Percentiles rank a stretch among this genome's conserved stretches.
These are phyloP conservation scores for Alnus glutinosa DNA, from an alignment of 306 rosid genomes.

Conservation along the genomic window DNA sequence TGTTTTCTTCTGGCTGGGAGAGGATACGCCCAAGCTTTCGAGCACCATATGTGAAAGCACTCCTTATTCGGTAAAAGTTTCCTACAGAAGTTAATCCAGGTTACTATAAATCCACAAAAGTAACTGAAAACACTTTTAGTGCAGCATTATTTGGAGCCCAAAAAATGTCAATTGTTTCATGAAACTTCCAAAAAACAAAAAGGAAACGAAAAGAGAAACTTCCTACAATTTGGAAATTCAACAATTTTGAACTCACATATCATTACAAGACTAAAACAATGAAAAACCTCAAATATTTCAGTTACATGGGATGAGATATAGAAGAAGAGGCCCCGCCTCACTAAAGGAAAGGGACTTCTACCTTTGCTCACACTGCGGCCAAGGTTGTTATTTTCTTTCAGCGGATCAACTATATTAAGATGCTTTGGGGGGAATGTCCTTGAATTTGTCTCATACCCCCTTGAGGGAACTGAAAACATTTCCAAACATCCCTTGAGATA, in stretches of 20 bases:
- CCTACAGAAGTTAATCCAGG: conserved; percentile 35
- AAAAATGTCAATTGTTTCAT: not conserved
- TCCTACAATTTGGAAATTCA: not conserved
- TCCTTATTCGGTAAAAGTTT: conserved; percentile 53
- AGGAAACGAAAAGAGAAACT: not conserved
- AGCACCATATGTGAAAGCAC: conserved; percentile 61
- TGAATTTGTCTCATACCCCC: conserved; percentile 32
- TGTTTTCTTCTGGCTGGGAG: conserved; percentile 40
- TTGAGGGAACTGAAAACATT: conserved; percentile 38
- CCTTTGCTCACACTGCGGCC: conserved; percentile 60
- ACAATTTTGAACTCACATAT: not conserved
- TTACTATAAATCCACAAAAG: not conserved
- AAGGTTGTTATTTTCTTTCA: conserved; percentile 55
- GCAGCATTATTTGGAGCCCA: not conserved
- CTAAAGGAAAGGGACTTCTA: conserved; percentile 19
- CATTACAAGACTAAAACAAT: not conserved
- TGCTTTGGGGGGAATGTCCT: conserved; percentile 42
- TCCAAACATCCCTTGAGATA: conserved; percentile 39
- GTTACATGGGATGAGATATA: not conserved
- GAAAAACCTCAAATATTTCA: not conserved
- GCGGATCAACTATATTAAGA: conserved; percentile 54
- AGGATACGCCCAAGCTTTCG: conserved; percentile 48
- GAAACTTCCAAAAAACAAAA: not conserved
- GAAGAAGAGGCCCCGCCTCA: not conserved
- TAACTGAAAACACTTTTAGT: not conserved